Conservation (phyloP, 805 yeast genomes). For the Pichia exigua region DNA sequence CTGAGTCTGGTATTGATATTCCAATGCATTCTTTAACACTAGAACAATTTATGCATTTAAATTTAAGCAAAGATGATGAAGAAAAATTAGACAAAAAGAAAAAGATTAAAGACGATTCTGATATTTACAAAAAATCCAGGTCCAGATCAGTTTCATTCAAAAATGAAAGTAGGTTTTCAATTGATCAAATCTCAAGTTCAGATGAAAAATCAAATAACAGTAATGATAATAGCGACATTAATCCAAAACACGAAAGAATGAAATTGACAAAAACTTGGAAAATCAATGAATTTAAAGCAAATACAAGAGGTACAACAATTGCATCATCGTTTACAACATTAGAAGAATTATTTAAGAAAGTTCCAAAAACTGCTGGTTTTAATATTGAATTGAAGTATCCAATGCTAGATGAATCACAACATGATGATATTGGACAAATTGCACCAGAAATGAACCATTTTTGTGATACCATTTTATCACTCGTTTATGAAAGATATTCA, state of each 20-base stretch:
- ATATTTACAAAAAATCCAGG: conserved; percentile 20
- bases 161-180: neutral
- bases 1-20: conserved; percentile 91
- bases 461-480: conserved; percentile 78
- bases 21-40: conserved; percentile 90
- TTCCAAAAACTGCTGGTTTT: conserved; percentile 83
- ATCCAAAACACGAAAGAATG: conserved; percentile 54
- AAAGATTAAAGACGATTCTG: conserved; percentile 25
- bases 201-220: neutral
- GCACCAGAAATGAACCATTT: conserved; percentile 78
- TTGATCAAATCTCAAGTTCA: neutral
- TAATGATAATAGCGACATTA: conserved; percentile 28
- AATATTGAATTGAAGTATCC: conserved; percentile 94
- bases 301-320: conserved; percentile 77
- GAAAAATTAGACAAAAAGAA: conserved; percentile 12
- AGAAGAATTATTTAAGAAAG: conserved; percentile 70
- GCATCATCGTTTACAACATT: conserved; percentile 90
- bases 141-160: conserved; percentile 32
- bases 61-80: conserved; percentile 21
- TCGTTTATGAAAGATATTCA: conserved; percentile 67
- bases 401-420: conserved; percentile 86
- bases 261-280: conserved; percentile 84
- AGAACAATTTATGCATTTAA: conserved; percentile 73
- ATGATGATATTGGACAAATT: conserved; percentile 79
- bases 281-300: conserved; percentile 83